These are phyloP conservation scores for Apodospora peruviana DNA, from an alignment of 495 filamentous ascomycete genomes.

Conservation along the genomic window DNA sequence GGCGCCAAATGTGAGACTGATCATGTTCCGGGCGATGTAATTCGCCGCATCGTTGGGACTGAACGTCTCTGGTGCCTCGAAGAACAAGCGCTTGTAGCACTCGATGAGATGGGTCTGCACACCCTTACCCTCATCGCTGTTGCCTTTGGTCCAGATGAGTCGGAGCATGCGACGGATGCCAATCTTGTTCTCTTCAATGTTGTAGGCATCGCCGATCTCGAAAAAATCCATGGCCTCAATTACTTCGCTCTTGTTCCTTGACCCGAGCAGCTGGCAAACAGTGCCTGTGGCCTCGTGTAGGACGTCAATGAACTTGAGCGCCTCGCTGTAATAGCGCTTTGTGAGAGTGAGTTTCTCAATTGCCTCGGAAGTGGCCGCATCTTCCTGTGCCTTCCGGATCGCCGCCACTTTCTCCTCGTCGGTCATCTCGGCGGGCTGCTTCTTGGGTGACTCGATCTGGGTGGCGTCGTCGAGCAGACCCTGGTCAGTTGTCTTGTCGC, in stretches of 20 bases:
- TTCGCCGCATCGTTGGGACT: conserved; percentile 86
- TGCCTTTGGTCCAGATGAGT: conserved; percentile 98
- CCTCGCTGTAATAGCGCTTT: conserved; percentile 83
- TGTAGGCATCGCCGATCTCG: conserved; percentile 88
- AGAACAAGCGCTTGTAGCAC: conserved; percentile 92
- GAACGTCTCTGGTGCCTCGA: conserved; percentile 85
- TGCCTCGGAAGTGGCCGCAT: conserved; percentile 63
- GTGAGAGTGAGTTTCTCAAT: conserved; percentile 83
- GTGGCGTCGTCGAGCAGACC: conserved; percentile 87
- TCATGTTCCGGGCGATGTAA: conserved; percentile 97
- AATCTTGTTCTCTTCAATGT: conserved; percentile 81
- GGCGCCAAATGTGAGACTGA: conserved; percentile 91
- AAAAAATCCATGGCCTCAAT: conserved; percentile 99
- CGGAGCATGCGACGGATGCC: conserved; percentile 93
- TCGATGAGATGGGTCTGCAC: conserved; percentile 96
- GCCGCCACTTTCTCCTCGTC: conserved; percentile 51
- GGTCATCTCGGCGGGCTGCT: conserved; percentile 50
- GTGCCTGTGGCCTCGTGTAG: conserved; percentile 71
- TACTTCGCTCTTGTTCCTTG: conserved; percentile 94
- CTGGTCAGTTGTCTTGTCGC: conserved; percentile 62
- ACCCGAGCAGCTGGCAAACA: conserved; percentile 81
- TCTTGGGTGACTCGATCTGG: conserved; percentile 60
- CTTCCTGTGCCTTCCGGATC: conserved; percentile 65
- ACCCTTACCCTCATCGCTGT: conserved; percentile 97
- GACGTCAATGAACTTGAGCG: conserved; percentile 91